These are phyloP conservation scores for Nitzschia sp. DNA, from an alignment of 108 stramenopile species.

Conservation along the genomic window DNA sequence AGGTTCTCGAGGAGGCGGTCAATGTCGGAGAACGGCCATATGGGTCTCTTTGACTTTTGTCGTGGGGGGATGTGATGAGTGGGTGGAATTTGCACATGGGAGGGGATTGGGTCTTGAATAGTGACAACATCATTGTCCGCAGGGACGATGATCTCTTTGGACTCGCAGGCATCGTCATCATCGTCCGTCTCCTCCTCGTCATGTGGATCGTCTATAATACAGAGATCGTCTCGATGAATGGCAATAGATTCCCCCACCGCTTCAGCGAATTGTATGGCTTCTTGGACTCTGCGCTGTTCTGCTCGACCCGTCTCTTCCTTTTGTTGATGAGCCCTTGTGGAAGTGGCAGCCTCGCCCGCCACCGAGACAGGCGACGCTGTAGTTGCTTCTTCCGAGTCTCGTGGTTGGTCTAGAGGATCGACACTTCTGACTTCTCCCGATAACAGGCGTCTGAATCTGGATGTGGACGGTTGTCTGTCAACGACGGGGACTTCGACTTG, in stretches of 20 bases:
- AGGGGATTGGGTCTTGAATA: not conserved
- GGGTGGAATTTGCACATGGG: not conserved
- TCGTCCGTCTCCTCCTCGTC: conserved; percentile 40
- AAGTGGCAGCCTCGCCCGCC: conserved; percentile 12
- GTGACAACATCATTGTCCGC: conserved; percentile 3
- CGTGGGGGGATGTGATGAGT: conserved; percentile 11
- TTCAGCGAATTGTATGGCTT: conserved; percentile 70
- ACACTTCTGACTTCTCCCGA: conserved; percentile 30
- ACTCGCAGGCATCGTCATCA: conserved; percentile 28
- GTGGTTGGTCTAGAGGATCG: conserved; percentile 1
- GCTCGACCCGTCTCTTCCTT: conserved; percentile 35
- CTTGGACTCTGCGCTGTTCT: conserved; percentile 50
- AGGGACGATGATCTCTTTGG: conserved; percentile 7
- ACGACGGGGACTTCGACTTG: not conserved
- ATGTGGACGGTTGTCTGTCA: not conserved
- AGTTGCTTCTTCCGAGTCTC: conserved; percentile 30
- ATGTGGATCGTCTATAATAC: conserved; percentile 65
- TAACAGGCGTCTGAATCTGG: conserved; percentile 16
- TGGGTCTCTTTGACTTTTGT: conserved; percentile 18
- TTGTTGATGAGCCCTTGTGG: conserved; percentile 6
- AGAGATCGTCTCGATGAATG: conserved; percentile 47
- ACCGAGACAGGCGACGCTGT: conserved; percentile 15
- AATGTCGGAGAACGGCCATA: conserved; percentile 30
- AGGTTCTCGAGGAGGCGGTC: conserved; percentile 26
- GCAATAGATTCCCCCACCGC: conserved; percentile 65